Evolutionary conservation across 2,329 filamentous ascomycete genomes (phyloP).

Genomic region (Aureobasidium namibiae): DNA sequence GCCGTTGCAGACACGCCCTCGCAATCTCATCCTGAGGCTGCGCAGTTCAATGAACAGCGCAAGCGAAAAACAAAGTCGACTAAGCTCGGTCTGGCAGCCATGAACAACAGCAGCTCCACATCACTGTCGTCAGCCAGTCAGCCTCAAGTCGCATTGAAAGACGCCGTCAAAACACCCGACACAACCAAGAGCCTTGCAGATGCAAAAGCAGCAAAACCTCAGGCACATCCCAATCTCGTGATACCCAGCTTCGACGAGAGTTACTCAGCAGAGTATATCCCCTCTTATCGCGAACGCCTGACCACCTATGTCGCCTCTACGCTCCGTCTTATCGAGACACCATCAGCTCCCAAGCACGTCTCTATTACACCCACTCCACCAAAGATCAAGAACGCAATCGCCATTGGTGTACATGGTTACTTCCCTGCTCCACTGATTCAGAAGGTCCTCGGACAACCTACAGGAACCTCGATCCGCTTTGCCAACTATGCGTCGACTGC

Average conservation of each 20-base stretch:
- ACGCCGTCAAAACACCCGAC: neutral
- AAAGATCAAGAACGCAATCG: constrained; percentile 74
- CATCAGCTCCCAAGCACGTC: constrained; percentile 55
- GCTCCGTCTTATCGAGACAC: constrained; percentile 25
- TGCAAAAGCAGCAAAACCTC: neutral
- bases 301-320: constrained; percentile 30
- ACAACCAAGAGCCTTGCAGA: neutral
- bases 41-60: constrained; percentile 40
- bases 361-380: constrained; percentile 56
- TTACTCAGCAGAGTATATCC: constrained; percentile 44
- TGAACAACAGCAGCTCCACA: constrained; percentile 5
- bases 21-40: constrained; percentile 41
- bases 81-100: constrained; percentile 19
- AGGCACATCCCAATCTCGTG: constrained; percentile 48
- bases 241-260: constrained; percentile 62
- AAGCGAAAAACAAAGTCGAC: constrained; percentile 19
- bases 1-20: constrained; percentile 44
- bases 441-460: constrained; percentile 89
- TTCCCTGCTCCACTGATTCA: constrained; percentile 82
- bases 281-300: constrained; percentile 35
- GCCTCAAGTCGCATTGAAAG: neutral
- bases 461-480: constrained; percentile 89
- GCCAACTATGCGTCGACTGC: constrained; percentile 77
- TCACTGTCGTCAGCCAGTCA: neutral
- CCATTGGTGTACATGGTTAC: constrained; percentile 89